Evolutionary conservation across 1,284 basidiomycete genomes (phyloP).

Genomic region (Trichosporon ovoides): DNA sequence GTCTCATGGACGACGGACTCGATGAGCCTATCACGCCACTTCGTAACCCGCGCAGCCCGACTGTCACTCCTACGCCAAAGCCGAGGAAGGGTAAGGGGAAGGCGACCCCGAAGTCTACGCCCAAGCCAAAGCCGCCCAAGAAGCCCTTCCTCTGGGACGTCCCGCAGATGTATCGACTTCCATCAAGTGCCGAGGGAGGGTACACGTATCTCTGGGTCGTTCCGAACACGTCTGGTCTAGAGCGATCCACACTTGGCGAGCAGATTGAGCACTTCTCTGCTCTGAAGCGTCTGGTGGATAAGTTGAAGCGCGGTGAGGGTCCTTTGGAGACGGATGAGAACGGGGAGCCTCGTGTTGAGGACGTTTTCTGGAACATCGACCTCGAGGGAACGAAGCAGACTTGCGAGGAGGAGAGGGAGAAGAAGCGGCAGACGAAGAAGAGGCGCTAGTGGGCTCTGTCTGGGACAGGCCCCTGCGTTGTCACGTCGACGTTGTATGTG

Average conservation of each 20-base stretch:
- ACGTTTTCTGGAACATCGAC: background rate
- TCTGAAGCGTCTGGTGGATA: background rate
- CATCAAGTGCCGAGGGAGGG: background rate
- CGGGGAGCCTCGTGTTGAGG: background rate
- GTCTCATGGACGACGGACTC: background rate
- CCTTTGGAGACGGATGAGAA: background rate
- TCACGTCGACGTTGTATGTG: no score
- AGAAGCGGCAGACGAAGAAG: background rate
- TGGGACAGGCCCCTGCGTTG: no score
- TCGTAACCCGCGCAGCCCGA: background rate
- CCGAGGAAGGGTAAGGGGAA: background rate
- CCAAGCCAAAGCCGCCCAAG: slow-evolving; percentile 5
- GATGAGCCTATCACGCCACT: background rate
- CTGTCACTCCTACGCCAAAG: background rate
- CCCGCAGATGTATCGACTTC: background rate
- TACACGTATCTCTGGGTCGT: slow-evolving; percentile 48
- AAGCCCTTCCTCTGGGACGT: background rate
- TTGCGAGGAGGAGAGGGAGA: background rate
- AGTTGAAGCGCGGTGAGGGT: background rate
- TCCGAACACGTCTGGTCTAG: slow-evolving; percentile 47
- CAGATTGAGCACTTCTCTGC: slow-evolving; percentile 13
- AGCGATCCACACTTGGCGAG: slow-evolving; percentile 30
- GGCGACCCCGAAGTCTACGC: slow-evolving; percentile 5
- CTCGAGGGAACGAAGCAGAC: background rate
- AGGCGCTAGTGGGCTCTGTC: background rate